phyloP scores from a whole-genome alignment of 2,329 filamentous ascomycete species.

The Penicillium nordicum region DNA sequence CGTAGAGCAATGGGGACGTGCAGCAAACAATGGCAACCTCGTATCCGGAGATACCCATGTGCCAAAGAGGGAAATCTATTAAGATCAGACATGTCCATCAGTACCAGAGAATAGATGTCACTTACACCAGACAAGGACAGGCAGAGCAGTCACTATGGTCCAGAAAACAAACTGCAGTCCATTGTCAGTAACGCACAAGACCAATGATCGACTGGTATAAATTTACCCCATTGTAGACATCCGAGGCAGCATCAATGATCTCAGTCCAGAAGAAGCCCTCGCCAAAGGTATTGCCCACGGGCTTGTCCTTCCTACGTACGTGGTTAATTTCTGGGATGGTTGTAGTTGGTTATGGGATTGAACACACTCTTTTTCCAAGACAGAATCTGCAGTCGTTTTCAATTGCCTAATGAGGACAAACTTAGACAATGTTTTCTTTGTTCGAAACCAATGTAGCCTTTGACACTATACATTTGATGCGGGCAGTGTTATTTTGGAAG shows the following conservation, averaged over 20 bases:
- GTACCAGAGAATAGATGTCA: slow-evolving; percentile 19
- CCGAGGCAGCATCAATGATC: slow-evolving; percentile 75
- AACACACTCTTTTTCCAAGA: slow-evolving; percentile 71
- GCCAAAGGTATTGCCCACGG: slow-evolving; percentile 66
- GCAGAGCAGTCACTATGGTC: slow-evolving; percentile 87
- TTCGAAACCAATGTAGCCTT: slow-evolving; percentile 38
- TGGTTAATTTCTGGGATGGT: slow-evolving; percentile 20
- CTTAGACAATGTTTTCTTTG: slow-evolving; percentile 36
- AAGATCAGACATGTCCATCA: slow-evolving; percentile 15
- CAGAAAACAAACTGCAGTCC: slow-evolving; percentile 78
- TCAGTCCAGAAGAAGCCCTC: slow-evolving; percentile 69
- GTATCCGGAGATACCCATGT: slow-evolving; percentile 98
- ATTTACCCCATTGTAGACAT: slow-evolving; percentile 85
- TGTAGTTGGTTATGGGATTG: slow-evolving; percentile 27
- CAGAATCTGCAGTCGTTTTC: slow-evolving; percentile 45
- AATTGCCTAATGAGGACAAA: slow-evolving; percentile 46
- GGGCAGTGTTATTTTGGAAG: slow-evolving; percentile 73
- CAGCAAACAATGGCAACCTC: slow-evolving; percentile 85
- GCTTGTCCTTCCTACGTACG: slow-evolving; percentile 66
- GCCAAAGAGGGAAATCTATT: slow-evolving; percentile 89
- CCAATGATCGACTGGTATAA: background rate
- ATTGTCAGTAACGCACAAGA: slow-evolving; percentile 22
- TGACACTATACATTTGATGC: slow-evolving; percentile 50
- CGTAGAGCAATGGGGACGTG: slow-evolving; percentile 74
- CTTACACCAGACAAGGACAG: slow-evolving; percentile 89